phyloP scores from a whole-genome alignment of 805 yeast genomes.

The Hermanozyma aechmeae region DNA sequence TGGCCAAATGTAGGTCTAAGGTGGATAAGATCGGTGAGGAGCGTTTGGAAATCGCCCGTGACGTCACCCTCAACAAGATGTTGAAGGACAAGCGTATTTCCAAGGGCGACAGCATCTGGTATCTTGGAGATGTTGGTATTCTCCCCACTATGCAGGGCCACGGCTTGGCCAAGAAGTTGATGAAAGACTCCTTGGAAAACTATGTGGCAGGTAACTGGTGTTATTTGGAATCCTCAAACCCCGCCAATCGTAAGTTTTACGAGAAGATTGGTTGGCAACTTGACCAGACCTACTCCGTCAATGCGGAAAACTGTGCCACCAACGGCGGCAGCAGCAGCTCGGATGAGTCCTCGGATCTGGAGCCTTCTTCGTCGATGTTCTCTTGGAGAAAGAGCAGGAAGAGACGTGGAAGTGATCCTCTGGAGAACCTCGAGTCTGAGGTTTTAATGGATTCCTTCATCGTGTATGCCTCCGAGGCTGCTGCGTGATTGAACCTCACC shows the following conservation, averaged over 20 bases:
- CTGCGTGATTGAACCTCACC: too few relatives aligned
- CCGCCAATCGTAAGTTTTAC: conserved; percentile 43
- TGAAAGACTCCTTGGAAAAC: conserved; percentile 41
- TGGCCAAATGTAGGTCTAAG: conserved; percentile 40
- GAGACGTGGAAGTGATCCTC: too few relatives aligned
- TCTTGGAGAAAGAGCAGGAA: neutral
- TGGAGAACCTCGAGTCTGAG: too few relatives aligned
- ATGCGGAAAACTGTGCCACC: conserved; percentile 16
- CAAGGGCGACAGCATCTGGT: conserved; percentile 38
- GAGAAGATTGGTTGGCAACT: conserved; percentile 41
- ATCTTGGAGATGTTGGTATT: conserved; percentile 50
- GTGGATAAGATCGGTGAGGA: conserved; percentile 43
- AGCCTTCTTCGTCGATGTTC: neutral
- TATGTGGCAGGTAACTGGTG: conserved; percentile 28
- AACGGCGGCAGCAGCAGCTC: conserved; percentile 13
- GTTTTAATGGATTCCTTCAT: too few relatives aligned
- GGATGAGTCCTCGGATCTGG: conserved; percentile 8
- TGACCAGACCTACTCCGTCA: conserved; percentile 22
- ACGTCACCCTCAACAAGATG: conserved; percentile 24
- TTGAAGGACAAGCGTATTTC: conserved; percentile 16
- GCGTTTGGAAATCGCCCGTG: conserved; percentile 34
- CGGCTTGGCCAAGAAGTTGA: conserved; percentile 44
- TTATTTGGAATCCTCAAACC: conserved; percentile 51
- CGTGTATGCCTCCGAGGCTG: too few relatives aligned
- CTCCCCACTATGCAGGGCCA: conserved; percentile 50